Evolutionary conservation across 305 asterid species (phyloP), one percentile per base, ranked within the genome.

Genomic region (Fraxinus latifolia): DNA sequence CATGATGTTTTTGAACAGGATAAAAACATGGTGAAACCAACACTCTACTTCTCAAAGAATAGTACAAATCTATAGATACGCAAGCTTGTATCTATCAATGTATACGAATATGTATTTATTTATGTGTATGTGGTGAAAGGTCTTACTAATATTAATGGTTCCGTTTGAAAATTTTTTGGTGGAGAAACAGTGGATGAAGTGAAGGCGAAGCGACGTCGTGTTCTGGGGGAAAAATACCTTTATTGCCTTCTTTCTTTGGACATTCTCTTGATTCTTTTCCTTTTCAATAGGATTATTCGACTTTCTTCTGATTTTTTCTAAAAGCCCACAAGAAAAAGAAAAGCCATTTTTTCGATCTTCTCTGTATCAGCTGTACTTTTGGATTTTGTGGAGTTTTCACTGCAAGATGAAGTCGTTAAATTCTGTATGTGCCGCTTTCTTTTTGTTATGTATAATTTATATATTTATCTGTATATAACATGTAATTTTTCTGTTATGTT

Each of bases 191-290:
- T 71, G 31, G 83, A 78, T 76, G 58, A 8, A 17, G 47, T 67
- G 74, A 29, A 67, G 39, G 29, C 72, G 39, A 62, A 76, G 83
- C 85, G 90, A 85, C 85, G 87, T 76, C 92, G 88, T 86, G 79
- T 84, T 31, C 19, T 2, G 34, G 12, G 31, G 58, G 44, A 44
- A 60, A 80, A 81, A 80, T 77, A 82, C 89, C 90, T 90, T 91
- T 83, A 32, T 83, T 87, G 88, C 90, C 89, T 89, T 91, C 88
- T 79, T 84, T 85, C 84, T 83, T 37, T 87, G 82, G 86, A 83
- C 82, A 44, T 84, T 79, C 82, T 74, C 84, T 86, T 88, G 84
- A 90, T 90, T 89, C 92, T 11, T 91, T 90, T 82, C 93, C 84
- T 88, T 90, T 85, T 29, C 14, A 5, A 17, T 11, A 25, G 79